Evolutionary conservation across 257 asterid species (phyloP), one percentile per base, ranked within the genome.

Genomic region (Echites panduratus): DNA sequence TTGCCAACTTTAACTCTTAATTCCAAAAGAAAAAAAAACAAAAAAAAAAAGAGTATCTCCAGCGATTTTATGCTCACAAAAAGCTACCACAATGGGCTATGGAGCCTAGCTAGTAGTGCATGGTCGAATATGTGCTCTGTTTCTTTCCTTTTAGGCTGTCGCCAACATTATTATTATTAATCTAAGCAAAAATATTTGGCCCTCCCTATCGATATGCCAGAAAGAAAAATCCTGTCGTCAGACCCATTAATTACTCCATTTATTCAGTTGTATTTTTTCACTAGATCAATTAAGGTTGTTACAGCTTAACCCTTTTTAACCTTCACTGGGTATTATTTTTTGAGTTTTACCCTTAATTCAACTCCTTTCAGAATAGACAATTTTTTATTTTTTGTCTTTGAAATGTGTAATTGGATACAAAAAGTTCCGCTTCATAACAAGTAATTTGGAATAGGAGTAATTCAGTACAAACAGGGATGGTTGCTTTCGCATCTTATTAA

Each of bases 141-240:
- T 38, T 45, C 86, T 68, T 22, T 58, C 5, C 86, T 82, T 84
- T 84, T 79, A 26, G 69, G 86, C 81, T 87, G 89, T 80, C 86
- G 77, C 74, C 70, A 78, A 24, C 59, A 52, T 38, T 22, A n/a
- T 43, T 68, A 44, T 80, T 73, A 78, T 47, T 61, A 68, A 76
- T 76, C 73, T 44, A 57, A 54, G 14, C 61, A 68, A 44, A n/a
- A 66, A 66, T 75, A n/a, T n/a, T n/a, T 75, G 79, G 83, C 20
- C 59, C n/a, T n/a, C n/a, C n/a, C n/a, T n/a, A n/a, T n/a, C n/a
- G n/a, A n/a, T n/a, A n/a, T 70, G 66, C 71, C 77, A 56, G 52
- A 61, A 22, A 49, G 26, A 49, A 35, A n/a, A 14, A 10, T 61
- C 6, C n/a, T 12, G 7, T 47, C 29, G 4, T 38, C 35, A 56